Conservation (phyloP, 1,284 basidiomycete genomes). For the Sanghuangporus baumii region DNA sequence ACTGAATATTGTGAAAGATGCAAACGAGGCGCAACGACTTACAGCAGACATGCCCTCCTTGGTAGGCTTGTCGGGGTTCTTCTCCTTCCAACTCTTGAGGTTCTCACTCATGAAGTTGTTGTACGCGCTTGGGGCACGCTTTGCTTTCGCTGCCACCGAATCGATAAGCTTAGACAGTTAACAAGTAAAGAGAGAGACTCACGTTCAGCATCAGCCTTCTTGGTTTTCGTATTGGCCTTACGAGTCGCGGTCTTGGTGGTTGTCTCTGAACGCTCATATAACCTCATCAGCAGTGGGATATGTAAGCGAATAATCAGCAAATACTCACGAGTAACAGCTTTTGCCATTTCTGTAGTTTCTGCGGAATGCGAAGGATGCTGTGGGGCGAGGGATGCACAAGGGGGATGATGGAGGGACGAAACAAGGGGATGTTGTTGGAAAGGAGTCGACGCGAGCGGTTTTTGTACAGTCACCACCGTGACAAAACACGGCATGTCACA, state of each 20-base stretch:
- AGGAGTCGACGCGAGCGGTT: neutral
- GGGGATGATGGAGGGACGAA: neutral
- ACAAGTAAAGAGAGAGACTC: neutral
- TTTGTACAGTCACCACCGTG: neutral
- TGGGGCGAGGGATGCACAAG: neutral
- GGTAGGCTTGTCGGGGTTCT: constrained; percentile 40
- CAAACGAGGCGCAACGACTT: constrained; percentile 17
- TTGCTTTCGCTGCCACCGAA: constrained; percentile 37
- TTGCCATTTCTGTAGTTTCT: neutral
- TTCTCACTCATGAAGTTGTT: constrained; percentile 47
- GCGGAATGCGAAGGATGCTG: constrained; percentile 2
- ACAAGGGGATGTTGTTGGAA: neutral
- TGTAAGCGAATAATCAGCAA: neutral
- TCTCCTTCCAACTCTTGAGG: constrained; percentile 48
- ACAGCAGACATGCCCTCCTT: constrained; percentile 52
- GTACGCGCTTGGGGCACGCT: constrained; percentile 49
- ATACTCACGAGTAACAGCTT: constrained; percentile 12
- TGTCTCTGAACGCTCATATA: constrained; percentile 30
- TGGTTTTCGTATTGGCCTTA: constrained; percentile 37
- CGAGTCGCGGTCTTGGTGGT: constrained; percentile 49
- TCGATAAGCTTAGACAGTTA: neutral
- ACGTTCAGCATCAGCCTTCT: constrained; percentile 25
- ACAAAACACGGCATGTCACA: neutral
- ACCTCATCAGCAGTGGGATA: neutral
- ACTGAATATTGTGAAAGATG: neutral